phyloP scores from a whole-genome alignment of 176 grass and related monocot genomes.

The Hyparrhenia diplandra region DNA sequence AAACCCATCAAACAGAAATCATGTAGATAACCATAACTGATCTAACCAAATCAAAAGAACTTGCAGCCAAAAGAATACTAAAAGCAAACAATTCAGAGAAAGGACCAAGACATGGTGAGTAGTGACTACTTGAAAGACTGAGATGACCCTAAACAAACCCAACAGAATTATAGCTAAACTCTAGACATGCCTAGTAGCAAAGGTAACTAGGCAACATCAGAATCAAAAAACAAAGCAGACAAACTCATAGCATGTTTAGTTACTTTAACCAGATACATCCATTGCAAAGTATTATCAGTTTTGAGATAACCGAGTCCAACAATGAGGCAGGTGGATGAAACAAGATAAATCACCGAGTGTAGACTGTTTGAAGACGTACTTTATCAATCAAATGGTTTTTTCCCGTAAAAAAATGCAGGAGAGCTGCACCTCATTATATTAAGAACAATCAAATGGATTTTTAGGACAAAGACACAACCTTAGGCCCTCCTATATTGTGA shows the following conservation, averaged over 20 bases:
- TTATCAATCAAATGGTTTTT: not conserved
- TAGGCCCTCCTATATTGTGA: slow-evolving; percentile 3
- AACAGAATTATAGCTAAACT: not conserved
- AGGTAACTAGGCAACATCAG: not conserved
- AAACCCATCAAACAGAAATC: not conserved
- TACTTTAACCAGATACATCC: not conserved
- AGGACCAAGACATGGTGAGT: not conserved
- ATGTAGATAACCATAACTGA: not conserved
- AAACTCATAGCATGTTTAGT: not conserved
- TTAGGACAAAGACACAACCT: not conserved
- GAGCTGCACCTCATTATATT: too few species aligned
- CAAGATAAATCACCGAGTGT: not conserved
- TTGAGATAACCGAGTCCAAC: not conserved
- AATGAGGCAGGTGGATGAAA: not conserved
- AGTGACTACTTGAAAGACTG: not conserved
- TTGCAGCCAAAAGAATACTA: not conserved
- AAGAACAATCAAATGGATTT: not conserved
- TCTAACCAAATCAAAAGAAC: not conserved
- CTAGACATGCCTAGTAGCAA: not conserved
- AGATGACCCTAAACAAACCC: not conserved
- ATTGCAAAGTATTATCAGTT: not conserved
- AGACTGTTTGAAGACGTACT: not conserved
- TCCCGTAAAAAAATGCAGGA: too few species aligned
- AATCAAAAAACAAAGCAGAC: not conserved
- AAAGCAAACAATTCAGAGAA: not conserved